These are phyloP conservation scores for Flagelloscypha sp. DNA, from an alignment of 768 basidiomycete species.

Conservation along the genomic window DNA sequence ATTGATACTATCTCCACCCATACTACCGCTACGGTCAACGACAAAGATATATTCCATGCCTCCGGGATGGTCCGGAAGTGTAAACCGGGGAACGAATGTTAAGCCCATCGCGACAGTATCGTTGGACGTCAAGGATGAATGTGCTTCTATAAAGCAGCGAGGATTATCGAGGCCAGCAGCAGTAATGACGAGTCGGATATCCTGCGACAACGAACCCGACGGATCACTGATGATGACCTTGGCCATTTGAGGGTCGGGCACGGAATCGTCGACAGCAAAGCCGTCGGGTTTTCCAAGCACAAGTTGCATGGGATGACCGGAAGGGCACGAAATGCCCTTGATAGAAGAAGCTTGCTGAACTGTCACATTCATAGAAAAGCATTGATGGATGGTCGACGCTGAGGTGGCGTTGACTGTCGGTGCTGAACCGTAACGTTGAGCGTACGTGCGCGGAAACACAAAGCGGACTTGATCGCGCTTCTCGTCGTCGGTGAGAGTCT, in stretches of 20 bases:
- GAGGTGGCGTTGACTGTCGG: constrained; percentile 25
- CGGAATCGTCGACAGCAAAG: too few relatives aligned
- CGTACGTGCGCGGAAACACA: constrained; percentile 44
- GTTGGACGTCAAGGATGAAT: constrained; percentile 16
- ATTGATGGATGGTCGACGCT: too few relatives aligned
- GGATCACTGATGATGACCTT: too few relatives aligned
- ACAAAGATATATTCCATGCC: constrained; percentile 53
- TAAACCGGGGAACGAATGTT: constrained; percentile 1
- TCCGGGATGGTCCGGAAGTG: neutral
- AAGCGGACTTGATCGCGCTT: constrained; percentile 41
- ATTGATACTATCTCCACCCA: constrained; percentile 32
- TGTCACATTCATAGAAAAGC: too few relatives aligned
- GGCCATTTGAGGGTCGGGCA: too few relatives aligned
- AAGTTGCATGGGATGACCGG: too few relatives aligned
- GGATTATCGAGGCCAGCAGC: constrained; percentile 44
- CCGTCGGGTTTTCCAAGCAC: too few relatives aligned
- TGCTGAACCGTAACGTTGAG: constrained; percentile 42
- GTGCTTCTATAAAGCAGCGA: constrained; percentile 44
- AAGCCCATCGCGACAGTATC: neutral
- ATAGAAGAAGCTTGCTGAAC: too few relatives aligned
- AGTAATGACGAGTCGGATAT: constrained; percentile 44
- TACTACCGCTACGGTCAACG: constrained; percentile 52
- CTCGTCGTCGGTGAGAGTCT: constrained; percentile 45
- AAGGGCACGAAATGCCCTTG: too few relatives aligned
- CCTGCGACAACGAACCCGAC: constrained; percentile 28